phyloP scores from a whole-genome alignment of 805 yeast species.

The Sugiyamaella smithiae region DNA sequence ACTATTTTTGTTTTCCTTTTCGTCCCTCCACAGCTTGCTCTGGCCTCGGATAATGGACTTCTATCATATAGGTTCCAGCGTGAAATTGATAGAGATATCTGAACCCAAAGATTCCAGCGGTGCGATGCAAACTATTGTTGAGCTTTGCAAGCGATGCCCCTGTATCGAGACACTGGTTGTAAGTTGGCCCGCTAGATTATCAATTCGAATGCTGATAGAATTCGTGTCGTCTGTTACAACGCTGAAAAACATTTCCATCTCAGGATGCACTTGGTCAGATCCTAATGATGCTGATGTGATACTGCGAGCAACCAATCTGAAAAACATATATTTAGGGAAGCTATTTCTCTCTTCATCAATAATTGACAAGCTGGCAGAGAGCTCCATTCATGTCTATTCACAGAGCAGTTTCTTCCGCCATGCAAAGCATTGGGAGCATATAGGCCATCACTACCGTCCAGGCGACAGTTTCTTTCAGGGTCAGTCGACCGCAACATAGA shows the following conservation, averaged over 20 bases:
- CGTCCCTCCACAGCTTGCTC: background rate
- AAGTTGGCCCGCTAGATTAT: background rate
- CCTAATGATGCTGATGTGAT: background rate
- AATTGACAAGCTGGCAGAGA: background rate
- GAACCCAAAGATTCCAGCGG: background rate
- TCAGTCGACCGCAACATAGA: too few species aligned
- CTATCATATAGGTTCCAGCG: background rate
- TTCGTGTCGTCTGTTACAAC: background rate
- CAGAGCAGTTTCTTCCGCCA: background rate
- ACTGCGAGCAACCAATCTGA: background rate
- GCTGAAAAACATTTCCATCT: background rate
- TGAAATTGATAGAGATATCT: conserved; percentile 1
- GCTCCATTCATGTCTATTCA: background rate
- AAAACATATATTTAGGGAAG: background rate
- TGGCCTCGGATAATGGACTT: conserved; percentile 3
- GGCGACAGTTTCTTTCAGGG: conserved; percentile 4
- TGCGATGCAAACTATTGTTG: conserved; percentile 2
- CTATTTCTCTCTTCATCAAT: background rate
- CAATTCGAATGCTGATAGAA: background rate
- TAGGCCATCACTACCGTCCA: conserved; percentile 3
- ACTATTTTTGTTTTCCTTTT: background rate
- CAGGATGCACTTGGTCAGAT: conserved; percentile 2
- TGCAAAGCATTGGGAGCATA: background rate
- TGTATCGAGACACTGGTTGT: background rate
- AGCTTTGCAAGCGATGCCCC: background rate